A percentile compares a stretch with the other conserved stretches of the same genome.
Conservation (phyloP, 2,329 filamentous ascomycete genomes). For the Colletotrichum phormii region DNA sequence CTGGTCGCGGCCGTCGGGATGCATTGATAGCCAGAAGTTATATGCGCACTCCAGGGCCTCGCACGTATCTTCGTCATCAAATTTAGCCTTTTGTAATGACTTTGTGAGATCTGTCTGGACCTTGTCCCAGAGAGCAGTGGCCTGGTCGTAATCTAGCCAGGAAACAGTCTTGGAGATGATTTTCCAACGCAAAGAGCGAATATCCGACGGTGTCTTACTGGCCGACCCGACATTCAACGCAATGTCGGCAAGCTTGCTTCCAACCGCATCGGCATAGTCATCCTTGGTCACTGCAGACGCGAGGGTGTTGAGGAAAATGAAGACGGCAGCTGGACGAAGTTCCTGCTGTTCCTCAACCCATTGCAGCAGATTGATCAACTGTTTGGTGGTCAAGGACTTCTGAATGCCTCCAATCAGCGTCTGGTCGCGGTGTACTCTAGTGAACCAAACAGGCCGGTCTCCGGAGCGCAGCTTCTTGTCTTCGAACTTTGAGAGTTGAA, state of each 20-base stretch:
- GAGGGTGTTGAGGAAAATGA: slow-evolving; percentile 57
- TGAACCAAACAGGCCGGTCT: slow-evolving; percentile 43
- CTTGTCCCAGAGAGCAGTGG: slow-evolving; percentile 47
- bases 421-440: slow-evolving; percentile 29
- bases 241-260: slow-evolving; percentile 51
- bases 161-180: slow-evolving; percentile 50
- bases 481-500: slow-evolving; percentile 52
- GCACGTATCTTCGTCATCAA: slow-evolving; percentile 50
- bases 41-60: slow-evolving; percentile 56
- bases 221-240: slow-evolving; percentile 41
- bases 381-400: slow-evolving; percentile 56
- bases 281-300: slow-evolving; percentile 55
- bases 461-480: slow-evolving; percentile 24
- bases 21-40: slow-evolving; percentile 51
- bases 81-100: slow-evolving; percentile 46
- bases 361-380: slow-evolving; percentile 56
- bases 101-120: slow-evolving; percentile 48
- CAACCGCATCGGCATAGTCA: slow-evolving; percentile 55
- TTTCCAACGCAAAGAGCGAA: slow-evolving; percentile 54
- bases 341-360: slow-evolving; percentile 52
- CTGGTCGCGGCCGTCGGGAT: slow-evolving; percentile 47
- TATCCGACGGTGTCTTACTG: slow-evolving; percentile 44
- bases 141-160: slow-evolving; percentile 48
- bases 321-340: slow-evolving; percentile 47
- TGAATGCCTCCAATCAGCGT: slow-evolving; percentile 47